A percentile compares a stretch with the other conserved stretches of the same genome.
phyloP scores from a whole-genome alignment of 176 grass and related monocot species.

The Elymus sibiricus region DNA sequence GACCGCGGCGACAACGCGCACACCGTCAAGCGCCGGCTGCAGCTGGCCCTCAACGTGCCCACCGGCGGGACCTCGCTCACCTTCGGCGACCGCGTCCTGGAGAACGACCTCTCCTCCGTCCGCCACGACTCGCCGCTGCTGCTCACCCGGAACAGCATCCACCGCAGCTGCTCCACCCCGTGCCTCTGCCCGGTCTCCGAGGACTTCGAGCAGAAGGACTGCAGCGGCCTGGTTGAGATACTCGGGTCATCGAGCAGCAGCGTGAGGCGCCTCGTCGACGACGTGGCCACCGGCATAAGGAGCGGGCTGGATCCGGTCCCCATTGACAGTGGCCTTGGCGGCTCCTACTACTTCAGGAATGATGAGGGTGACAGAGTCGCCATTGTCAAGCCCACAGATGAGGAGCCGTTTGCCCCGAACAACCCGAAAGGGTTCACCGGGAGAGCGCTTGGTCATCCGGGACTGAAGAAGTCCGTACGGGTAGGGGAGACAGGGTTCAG shows the following conservation, averaged over 20 bases:
- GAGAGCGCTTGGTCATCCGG: constrained; percentile 69
- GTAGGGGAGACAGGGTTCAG: constrained; percentile 88
- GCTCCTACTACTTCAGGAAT: constrained; percentile 78
- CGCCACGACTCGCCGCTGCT: constrained; percentile 57
- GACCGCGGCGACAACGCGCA: constrained; percentile 73
- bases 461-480: constrained; percentile 75
- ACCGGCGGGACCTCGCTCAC: constrained; percentile 70
- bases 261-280: constrained; percentile 51
- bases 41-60: constrained; percentile 75
- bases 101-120: constrained; percentile 68
- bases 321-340: constrained; percentile 62
- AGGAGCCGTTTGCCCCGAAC: constrained; percentile 81
- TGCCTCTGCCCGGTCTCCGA: constrained; percentile 62
- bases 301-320: constrained; percentile 60
- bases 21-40: constrained; percentile 70
- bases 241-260: constrained; percentile 54
- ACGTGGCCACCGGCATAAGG: constrained; percentile 59
- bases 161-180: constrained; percentile 80
- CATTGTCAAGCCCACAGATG: constrained; percentile 82
- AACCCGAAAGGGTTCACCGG: constrained; percentile 78
- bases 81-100: constrained; percentile 71
- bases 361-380: constrained; percentile 57
- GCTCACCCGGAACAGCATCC: constrained; percentile 68
- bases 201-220: constrained; percentile 58
- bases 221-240: constrained; percentile 49